Evolutionary conservation across 2,329 filamentous ascomycete species (phyloP).

Genomic region (Aspergillus uvarum): DNA sequence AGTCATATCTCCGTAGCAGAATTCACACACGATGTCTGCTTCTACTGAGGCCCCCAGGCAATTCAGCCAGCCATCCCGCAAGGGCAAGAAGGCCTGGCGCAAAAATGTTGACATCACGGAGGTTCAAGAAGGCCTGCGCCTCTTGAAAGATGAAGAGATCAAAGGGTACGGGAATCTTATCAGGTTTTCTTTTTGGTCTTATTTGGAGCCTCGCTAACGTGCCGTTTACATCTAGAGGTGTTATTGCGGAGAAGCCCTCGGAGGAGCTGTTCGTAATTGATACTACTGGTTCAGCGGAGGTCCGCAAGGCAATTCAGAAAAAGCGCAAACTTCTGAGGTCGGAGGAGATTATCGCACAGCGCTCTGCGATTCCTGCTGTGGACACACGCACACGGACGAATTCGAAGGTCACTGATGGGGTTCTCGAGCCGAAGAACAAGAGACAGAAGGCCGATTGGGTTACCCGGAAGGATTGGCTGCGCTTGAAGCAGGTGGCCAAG

Average conservation of each 20-base stretch:
- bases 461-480: slow-evolving; percentile 76
- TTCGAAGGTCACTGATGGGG: slow-evolving; percentile 69
- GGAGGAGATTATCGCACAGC: slow-evolving; percentile 85
- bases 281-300: slow-evolving; percentile 65
- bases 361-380: slow-evolving; percentile 79
- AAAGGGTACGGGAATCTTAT: slow-evolving; percentile 62
- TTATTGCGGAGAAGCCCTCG: slow-evolving; percentile 78
- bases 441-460: slow-evolving; percentile 76
- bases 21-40: slow-evolving; percentile 32
- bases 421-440: slow-evolving; percentile 68
- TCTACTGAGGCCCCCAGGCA: slow-evolving; percentile 65
- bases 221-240: slow-evolving; percentile 59
- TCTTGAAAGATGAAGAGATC: slow-evolving; percentile 85
- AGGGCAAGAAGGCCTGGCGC: slow-evolving; percentile 98
- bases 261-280: slow-evolving; percentile 85
- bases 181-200: neutral
- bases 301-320: slow-evolving; percentile 65
- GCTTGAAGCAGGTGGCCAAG: slow-evolving; percentile 78
- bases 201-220: slow-evolving; percentile 3
- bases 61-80: slow-evolving; percentile 84
- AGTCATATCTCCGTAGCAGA: slow-evolving; percentile 16
- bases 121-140: slow-evolving; percentile 76
- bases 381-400: slow-evolving; percentile 73
- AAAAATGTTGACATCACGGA: slow-evolving; percentile 96
- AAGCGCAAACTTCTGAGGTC: slow-evolving; percentile 77